Percentiles rank a stretch among this genome's conserved stretches.
These are phyloP conservation scores for Haplosporangium sp. DNA, from an alignment of 371 early-diverging fungal genomes.

Conservation along the genomic window DNA sequence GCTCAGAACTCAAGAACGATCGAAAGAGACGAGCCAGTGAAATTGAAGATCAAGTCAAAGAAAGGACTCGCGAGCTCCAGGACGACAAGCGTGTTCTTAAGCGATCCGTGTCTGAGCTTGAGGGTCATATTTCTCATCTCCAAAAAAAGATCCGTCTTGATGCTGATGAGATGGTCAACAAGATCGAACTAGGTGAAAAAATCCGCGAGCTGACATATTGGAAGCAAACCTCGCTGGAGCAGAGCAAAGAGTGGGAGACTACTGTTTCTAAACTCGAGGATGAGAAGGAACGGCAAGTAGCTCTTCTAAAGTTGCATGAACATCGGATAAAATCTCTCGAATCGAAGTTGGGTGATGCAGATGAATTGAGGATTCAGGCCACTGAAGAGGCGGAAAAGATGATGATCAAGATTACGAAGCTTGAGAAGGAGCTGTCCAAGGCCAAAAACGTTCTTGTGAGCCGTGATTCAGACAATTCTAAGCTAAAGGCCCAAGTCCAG, in stretches of 20 bases:
- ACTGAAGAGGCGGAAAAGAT: slow-evolving; percentile 19
- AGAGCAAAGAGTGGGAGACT: slow-evolving; percentile 38
- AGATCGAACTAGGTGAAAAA: slow-evolving; percentile 17
- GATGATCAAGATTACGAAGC: slow-evolving; percentile 15
- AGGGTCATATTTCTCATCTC: slow-evolving; percentile 15
- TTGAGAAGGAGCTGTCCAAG: slow-evolving; percentile 18
- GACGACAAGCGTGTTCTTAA: slow-evolving; percentile 57
- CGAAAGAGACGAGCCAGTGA: slow-evolving; percentile 28
- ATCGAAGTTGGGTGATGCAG: slow-evolving; percentile 2
- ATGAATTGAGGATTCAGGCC: slow-evolving; percentile 16
- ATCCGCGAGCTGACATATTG: slow-evolving; percentile 29
- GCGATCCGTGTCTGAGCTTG: slow-evolving; percentile 49
- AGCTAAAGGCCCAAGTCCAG: slow-evolving; percentile 1
- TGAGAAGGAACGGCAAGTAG: slow-evolving; percentile 15
- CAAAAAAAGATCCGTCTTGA: slow-evolving; percentile 32
- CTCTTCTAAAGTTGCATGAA: background rate
- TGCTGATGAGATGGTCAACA: slow-evolving; percentile 13
- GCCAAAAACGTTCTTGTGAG: slow-evolving; percentile 11
- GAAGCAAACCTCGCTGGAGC: slow-evolving; percentile 31
- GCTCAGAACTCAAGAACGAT: background rate
- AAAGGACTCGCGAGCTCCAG: slow-evolving; percentile 20
- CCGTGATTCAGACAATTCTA: slow-evolving; percentile 31
- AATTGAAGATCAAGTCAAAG: slow-evolving; percentile 19
- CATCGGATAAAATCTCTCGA: slow-evolving; percentile 8
- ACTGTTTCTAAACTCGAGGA: slow-evolving; percentile 20